Percentiles rank a stretch among this genome's conserved stretches.
These are phyloP conservation scores for Diaporthe aspalathi DNA, from an alignment of 2,329 filamentous ascomycete genomes.

Conservation along the genomic window DNA sequence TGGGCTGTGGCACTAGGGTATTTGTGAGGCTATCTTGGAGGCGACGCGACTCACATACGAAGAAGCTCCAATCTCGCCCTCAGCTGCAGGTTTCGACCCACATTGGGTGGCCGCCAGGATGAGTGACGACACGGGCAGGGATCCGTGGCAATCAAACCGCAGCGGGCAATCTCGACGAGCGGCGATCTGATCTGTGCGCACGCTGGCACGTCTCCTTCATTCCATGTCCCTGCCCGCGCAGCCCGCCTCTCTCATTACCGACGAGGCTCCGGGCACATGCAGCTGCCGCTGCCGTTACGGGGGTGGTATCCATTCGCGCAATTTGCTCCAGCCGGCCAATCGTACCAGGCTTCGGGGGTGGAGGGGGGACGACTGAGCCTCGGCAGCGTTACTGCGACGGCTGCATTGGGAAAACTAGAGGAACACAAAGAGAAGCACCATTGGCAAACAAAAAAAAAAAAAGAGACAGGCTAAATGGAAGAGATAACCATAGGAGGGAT, in stretches of 20 bases:
- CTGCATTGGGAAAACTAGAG: slow-evolving; percentile 17
- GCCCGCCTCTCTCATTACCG: slow-evolving; percentile 20
- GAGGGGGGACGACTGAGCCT: too few species aligned
- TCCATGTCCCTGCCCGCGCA: slow-evolving; percentile 11
- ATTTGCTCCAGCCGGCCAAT: slow-evolving; percentile 22
- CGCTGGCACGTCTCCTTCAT: slow-evolving; percentile 24
- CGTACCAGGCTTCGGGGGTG: background rate
- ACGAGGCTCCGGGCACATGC: slow-evolving; percentile 23
- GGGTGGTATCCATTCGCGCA: slow-evolving; percentile 11
- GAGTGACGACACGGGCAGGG: slow-evolving; percentile 24
- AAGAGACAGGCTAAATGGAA: background rate
- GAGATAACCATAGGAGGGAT: background rate
- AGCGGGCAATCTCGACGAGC: slow-evolving; percentile 19
- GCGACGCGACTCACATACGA: slow-evolving; percentile 28
- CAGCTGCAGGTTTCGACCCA: slow-evolving; percentile 7
- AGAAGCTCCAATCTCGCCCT: slow-evolving; percentile 25
- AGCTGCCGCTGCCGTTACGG: slow-evolving; percentile 19
- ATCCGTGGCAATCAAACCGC: slow-evolving; percentile 21
- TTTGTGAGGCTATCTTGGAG: slow-evolving; percentile 29
- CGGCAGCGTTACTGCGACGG: background rate
- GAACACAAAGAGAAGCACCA: slow-evolving; percentile 19
- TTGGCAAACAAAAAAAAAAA: background rate
- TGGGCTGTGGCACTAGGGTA: slow-evolving; percentile 5
- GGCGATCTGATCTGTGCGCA: slow-evolving; percentile 28
- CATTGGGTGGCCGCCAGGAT: slow-evolving; percentile 1